These are phyloP conservation scores for Theobroma cacao DNA, from an alignment of 345 rosid genomes.

Conservation along the genomic window DNA sequence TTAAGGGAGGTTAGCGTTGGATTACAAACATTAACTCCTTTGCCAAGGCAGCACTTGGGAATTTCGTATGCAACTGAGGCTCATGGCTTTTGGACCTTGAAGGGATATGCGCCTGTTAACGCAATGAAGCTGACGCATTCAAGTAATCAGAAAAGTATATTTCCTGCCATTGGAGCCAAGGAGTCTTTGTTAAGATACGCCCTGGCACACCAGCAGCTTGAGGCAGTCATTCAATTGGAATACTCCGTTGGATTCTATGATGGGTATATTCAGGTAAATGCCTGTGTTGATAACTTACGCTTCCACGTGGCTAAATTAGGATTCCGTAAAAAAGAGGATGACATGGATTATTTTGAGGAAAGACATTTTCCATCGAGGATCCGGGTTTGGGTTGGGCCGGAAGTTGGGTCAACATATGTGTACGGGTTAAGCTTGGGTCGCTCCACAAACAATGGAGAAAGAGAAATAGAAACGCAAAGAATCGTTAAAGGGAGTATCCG, in stretches of 20 bases:
- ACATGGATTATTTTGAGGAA: constrained; percentile 39
- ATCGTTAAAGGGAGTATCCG: constrained; percentile 36
- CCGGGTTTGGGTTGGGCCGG: constrained; percentile 81
- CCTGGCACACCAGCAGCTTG: constrained; percentile 80
- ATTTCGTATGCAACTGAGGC: constrained; percentile 72
- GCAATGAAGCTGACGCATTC: constrained; percentile 54
- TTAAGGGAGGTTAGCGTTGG: constrained; percentile 67
- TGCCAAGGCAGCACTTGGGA: constrained; percentile 36
- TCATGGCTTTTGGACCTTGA: constrained; percentile 74
- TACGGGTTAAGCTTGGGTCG: constrained; percentile 71
- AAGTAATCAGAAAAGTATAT: constrained; percentile 27
- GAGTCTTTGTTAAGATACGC: constrained; percentile 72
- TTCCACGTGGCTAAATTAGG: constrained; percentile 66
- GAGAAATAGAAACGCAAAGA: constrained; percentile 46
- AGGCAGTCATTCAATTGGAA: constrained; percentile 65
- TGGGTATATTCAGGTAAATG: constrained; percentile 55
- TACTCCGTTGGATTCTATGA: constrained; percentile 58
- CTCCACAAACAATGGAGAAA: constrained; percentile 54
- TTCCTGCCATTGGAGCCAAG: constrained; percentile 43
- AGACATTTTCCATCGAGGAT: constrained; percentile 62
- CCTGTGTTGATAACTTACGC: constrained; percentile 75
- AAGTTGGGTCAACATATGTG: constrained; percentile 71
- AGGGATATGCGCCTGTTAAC: constrained; percentile 60
- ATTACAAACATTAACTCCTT: constrained; percentile 32
- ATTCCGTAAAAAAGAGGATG: constrained; percentile 35